Percentiles rank a stretch among this genome's conserved stretches.
phyloP scores from a whole-genome alignment of 2,329 filamentous ascomycete genomes.

The Microdochium paspali region DNA sequence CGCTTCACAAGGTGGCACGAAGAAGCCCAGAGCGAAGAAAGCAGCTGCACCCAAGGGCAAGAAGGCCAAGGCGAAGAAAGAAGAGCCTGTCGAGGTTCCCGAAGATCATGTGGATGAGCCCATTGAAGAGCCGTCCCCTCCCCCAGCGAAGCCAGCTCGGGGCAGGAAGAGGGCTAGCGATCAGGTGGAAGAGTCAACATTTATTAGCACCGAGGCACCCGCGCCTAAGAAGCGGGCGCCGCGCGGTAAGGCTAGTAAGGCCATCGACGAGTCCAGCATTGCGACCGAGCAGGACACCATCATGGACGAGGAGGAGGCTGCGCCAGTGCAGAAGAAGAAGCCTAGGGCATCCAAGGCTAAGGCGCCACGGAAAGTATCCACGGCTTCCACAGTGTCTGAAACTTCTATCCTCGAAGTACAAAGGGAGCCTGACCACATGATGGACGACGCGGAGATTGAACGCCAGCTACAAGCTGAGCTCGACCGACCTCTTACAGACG shows the following conservation, averaged over 20 bases:
- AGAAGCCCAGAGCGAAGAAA: constrained; percentile 45
- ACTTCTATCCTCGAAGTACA: not conserved
- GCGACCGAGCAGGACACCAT: constrained; percentile 28
- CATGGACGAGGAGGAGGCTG: constrained; percentile 23
- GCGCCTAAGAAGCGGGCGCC: constrained; percentile 51
- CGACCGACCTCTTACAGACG: constrained; percentile 43
- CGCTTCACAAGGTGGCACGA: constrained; percentile 44
- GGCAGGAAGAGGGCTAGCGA: constrained; percentile 58
- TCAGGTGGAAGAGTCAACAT: constrained; percentile 39
- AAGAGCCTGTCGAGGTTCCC: constrained; percentile 38
- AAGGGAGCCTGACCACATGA: constrained; percentile 29
- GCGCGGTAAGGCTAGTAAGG: constrained; percentile 37
- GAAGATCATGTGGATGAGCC: constrained; percentile 16
- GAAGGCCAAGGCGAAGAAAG: constrained; percentile 42
- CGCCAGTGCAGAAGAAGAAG: constrained; percentile 27
- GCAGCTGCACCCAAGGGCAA: constrained; percentile 33
- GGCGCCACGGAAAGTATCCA: constrained; percentile 35
- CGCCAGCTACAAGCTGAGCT: constrained; percentile 57
- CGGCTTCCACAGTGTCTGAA: constrained; percentile 32
- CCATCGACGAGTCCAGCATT: constrained; percentile 26
- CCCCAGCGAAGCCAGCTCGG: constrained; percentile 30
- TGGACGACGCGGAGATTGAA: constrained; percentile 57
- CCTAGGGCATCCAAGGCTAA: constrained; percentile 32
- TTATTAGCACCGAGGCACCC: constrained; percentile 33
- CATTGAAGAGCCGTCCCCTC: constrained; percentile 19